These are phyloP conservation scores for Rubia yunnanensis DNA, from an alignment of 257 asterid species.

Conservation along the genomic window DNA sequence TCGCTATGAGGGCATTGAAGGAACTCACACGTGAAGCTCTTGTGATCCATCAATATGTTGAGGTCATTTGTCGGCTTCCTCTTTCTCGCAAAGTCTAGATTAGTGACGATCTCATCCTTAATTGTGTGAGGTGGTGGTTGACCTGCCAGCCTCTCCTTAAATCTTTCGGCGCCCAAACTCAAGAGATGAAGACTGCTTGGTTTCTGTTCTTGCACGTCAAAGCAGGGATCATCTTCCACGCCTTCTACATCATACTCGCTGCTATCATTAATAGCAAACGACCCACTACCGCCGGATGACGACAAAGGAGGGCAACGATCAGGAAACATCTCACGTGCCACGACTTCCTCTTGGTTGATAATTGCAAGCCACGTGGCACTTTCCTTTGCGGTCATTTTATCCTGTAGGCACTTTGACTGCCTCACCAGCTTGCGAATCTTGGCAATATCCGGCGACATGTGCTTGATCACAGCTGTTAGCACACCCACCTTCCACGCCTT, in stretches of 20 bases:
- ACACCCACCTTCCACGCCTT: constrained; percentile 88
- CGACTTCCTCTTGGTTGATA: constrained; percentile 63
- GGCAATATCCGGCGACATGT: constrained; percentile 72
- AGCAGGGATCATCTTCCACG: constrained; percentile 34
- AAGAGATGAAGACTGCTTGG: constrained; percentile 40
- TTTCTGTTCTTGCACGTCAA: constrained; percentile 61
- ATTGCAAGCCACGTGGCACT: constrained; percentile 87
- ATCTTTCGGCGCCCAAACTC: constrained; percentile 30
- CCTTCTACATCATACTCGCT: constrained; percentile 80
- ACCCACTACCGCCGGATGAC: constrained; percentile 42
- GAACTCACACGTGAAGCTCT: constrained; percentile 61
- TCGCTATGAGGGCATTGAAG: constrained; percentile 63
- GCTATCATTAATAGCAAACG: constrained; percentile 39
- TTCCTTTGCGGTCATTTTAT: constrained; percentile 88
- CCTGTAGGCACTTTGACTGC: constrained; percentile 83
- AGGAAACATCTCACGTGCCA: constrained; percentile 73
- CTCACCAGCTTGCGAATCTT: constrained; percentile 78
- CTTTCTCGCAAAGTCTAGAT: constrained; percentile 53
- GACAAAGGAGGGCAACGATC: constrained; percentile 46
- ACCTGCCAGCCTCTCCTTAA: constrained; percentile 26
- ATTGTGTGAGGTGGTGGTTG: constrained; percentile 28
- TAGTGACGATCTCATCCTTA: constrained; percentile 36
- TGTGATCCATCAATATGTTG: constrained; percentile 37
- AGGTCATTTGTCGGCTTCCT: constrained; percentile 44
- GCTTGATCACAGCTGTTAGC: constrained; percentile 77